Evolutionary conservation across 805 yeast genomes (phyloP).

Genomic region (Candida hispaniensis): DNA sequence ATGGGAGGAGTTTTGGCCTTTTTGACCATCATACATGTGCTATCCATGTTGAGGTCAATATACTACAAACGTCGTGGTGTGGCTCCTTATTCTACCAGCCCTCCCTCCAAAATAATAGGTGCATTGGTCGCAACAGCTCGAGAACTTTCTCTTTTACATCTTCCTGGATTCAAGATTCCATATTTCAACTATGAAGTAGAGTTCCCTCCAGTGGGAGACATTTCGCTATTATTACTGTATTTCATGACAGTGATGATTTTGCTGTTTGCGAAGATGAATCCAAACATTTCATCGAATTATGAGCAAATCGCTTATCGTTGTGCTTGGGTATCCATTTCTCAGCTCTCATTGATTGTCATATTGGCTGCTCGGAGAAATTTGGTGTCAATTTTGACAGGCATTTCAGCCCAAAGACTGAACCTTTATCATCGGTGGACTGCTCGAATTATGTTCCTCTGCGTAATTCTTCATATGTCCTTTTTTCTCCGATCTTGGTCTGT

Average conservation of each 20-base stretch:
- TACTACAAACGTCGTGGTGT: conserved; percentile 1
- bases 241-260: conserved; percentile 19
- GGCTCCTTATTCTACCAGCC: conserved; percentile 6
- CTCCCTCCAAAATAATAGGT: conserved; percentile 3
- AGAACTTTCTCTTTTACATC: conserved; percentile 3
- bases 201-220: conserved; percentile 9
- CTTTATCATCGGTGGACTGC: conserved; percentile 26
- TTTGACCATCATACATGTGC: conserved; percentile 14
- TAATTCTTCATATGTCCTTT: conserved; percentile 23
- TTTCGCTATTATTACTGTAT: conserved; percentile 16
- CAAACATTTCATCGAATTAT: conserved; percentile 16
- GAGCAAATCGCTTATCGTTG: conserved; percentile 23
- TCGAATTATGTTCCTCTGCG: conserved; percentile 21
- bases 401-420: conserved; percentile 21
- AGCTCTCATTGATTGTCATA: conserved; percentile 23
- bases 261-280: conserved; percentile 18
- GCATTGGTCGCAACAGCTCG: conserved; percentile 7
- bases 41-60: conserved; percentile 3
- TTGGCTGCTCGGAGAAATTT: conserved; percentile 20
- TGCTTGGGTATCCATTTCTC: conserved; percentile 24
- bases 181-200: conserved; percentile 9
- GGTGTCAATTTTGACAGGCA: conserved; percentile 21
- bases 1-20: conserved; percentile 21
- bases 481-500: conserved; percentile 20
- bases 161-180: conserved; percentile 9